Evolutionary conservation across 1,284 basidiomycete species (phyloP), one percentile per base, ranked within the genome.

Genomic region (Singerocomus inundabilis): DNA sequence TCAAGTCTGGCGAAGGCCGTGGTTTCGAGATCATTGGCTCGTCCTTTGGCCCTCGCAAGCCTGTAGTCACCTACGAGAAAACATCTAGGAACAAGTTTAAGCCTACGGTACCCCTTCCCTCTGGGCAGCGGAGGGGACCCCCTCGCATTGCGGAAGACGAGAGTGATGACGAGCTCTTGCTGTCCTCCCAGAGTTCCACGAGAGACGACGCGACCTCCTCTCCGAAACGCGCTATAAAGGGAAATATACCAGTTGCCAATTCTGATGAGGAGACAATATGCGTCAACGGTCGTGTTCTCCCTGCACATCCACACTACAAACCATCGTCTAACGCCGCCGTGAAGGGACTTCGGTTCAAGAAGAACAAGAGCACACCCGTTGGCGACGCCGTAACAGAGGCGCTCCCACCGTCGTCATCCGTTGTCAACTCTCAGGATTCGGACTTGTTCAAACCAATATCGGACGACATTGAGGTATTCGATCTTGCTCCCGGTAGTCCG

Each of bases 261-360:
- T 33, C 28, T 0, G 26, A 48, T 2, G 32, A 31, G 10, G 49
- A 47, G 18, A 54, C 21, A 1, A 16, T 67, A 35, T 35, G 32
- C 28, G 42, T 63, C 47, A 25, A 55, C 1, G 64, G 61, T 25
- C 55, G 39, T 36, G 5, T 48, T 26, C 49, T 63, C 33, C 0
- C 37, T 10, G 64, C 47, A 31, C 64, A 66, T 37, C 68, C 63
- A 1, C 24, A 55, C 33, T 69, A 29, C 39, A 62, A 49, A 39
- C 64, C 61, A 0, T 58, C 59, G 2, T 40, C 52, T 2, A 4
- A 4, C 2, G 5, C 21, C 6, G 16, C 16, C 4, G 0, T 63
- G 33, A 62, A 61, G 53, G 2, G 1, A 0, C 46, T 75, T 28
- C 70, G 63, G n/a, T 77, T 77, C 58, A 73, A 52, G 13, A 77